These are phyloP conservation scores for Penicillium sp. DNA, from an alignment of 2,329 filamentous ascomycete genomes.

Conservation along the genomic window DNA sequence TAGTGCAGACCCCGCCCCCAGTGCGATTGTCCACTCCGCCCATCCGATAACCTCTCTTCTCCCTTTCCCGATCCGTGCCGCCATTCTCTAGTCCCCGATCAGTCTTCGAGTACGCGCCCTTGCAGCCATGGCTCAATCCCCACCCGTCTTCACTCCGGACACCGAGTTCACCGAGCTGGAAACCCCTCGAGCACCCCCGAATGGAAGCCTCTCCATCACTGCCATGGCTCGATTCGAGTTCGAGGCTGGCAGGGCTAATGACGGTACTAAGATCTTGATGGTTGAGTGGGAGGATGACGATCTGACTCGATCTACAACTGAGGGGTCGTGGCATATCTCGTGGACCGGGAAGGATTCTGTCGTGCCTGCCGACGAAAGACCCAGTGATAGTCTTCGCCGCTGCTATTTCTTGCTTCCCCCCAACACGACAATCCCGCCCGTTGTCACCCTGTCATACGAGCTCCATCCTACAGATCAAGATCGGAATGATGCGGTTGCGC, in stretches of 20 bases:
- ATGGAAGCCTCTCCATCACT: constrained; percentile 45
- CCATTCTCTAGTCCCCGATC: background rate
- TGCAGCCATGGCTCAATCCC: background rate
- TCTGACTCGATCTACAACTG: constrained; percentile 41
- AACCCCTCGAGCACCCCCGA: constrained; percentile 29
- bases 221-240: constrained; percentile 88
- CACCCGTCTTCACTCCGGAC: constrained; percentile 30
- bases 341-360: constrained; percentile 81
- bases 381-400: constrained; percentile 58
- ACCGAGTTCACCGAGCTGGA: constrained; percentile 35
- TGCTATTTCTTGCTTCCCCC: constrained; percentile 82
- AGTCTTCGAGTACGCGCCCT: background rate
- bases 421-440: constrained; percentile 68
- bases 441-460: constrained; percentile 65
- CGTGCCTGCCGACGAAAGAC: constrained; percentile 64
- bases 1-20: background rate
- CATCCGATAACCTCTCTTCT: background rate
- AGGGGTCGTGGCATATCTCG: constrained; percentile 71
- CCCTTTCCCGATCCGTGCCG: background rate
- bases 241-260: constrained; percentile 72
- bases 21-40: background rate
- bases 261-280: constrained; percentile 90
- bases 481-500: background rate
- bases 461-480: constrained; percentile 38
- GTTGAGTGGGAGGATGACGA: constrained; percentile 79